A percentile compares a stretch with the other conserved stretches of the same genome.
Evolutionary conservation across 768 basidiomycete species (phyloP).

Genomic region (Obba rivulosa): DNA sequence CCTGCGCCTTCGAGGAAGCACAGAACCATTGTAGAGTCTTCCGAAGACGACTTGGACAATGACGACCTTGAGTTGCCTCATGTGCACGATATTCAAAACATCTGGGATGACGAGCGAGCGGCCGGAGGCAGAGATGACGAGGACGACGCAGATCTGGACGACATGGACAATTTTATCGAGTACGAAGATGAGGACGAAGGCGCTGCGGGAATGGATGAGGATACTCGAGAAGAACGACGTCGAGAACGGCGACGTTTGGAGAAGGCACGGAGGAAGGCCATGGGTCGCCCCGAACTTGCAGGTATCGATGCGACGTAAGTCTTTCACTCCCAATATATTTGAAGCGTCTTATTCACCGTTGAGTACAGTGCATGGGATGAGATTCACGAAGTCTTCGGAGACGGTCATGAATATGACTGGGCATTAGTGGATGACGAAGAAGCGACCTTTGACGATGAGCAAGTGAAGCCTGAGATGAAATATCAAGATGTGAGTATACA

Average conservation of each 20-base stretch:
- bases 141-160: slow-evolving; percentile 64
- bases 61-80: slow-evolving; percentile 47
- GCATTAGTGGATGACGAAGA: slow-evolving; percentile 81
- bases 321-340: not conserved
- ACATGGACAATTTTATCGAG: slow-evolving; percentile 72
- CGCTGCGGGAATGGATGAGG: slow-evolving; percentile 59
- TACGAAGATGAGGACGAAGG: slow-evolving; percentile 75
- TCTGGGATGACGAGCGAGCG: slow-evolving; percentile 79
- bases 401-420: slow-evolving; percentile 95
- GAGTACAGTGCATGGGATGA: slow-evolving; percentile 83
- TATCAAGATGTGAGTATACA: slow-evolving; percentile 70
- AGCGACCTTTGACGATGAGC: slow-evolving; percentile 41
- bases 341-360: slow-evolving; percentile 8
- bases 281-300: slow-evolving; percentile 61
- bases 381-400: slow-evolving; percentile 93
- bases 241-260: slow-evolving; percentile 63
- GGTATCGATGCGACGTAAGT: slow-evolving; percentile 84
- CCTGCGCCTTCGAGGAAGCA: slow-evolving; percentile 57
- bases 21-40: slow-evolving; percentile 58
- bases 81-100: slow-evolving; percentile 57
- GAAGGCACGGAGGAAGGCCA: slow-evolving; percentile 59
- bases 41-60: slow-evolving; percentile 68
- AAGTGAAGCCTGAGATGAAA: slow-evolving; percentile 66
- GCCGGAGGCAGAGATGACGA: slow-evolving; percentile 47
- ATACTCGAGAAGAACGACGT: slow-evolving; percentile 69